Percentiles rank a stretch among this genome's conserved stretches.
Conservation (phyloP, 176 grass and related monocot genomes). For the Eragrostis nindensis region DNA sequence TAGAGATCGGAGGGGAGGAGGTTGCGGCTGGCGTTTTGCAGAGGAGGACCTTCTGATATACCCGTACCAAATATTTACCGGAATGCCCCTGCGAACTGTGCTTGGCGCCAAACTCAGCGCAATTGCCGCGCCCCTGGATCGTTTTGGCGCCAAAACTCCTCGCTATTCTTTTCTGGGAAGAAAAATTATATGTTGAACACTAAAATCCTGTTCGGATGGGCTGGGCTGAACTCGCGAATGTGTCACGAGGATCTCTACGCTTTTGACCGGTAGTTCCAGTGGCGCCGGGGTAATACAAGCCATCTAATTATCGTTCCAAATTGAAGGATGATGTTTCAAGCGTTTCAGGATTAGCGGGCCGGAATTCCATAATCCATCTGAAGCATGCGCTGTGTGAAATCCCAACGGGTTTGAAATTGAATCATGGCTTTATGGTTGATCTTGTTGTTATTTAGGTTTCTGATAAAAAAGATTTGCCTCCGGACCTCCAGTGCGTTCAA, state of each 20-base stretch:
- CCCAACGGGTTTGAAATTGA: not conserved
- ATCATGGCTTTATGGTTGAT: no score
- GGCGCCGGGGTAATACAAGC: no score
- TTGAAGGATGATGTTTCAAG: no score
- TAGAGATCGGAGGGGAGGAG: not conserved
- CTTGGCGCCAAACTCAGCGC: not conserved
- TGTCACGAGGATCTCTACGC: no score
- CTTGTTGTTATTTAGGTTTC: no score
- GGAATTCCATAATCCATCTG: no score
- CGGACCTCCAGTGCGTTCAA: no score
- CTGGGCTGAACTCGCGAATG: not conserved
- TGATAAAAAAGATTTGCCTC: no score
- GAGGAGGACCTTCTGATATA: not conserved
- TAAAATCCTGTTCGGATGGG: not conserved
- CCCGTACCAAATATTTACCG: not conserved
- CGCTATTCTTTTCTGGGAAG: not conserved
- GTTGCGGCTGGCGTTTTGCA: not conserved
- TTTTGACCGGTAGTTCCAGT: no score
- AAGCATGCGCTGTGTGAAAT: no score
- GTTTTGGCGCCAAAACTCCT: not conserved
- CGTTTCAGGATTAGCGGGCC: no score
- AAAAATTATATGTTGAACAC: not conserved
- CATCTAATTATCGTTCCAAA: no score
- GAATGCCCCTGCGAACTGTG: not conserved
- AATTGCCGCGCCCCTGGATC: not conserved